Evolutionary conservation across 371 early-diverging fungal genomes (phyloP).

Genomic region (Batkoa obscura): DNA sequence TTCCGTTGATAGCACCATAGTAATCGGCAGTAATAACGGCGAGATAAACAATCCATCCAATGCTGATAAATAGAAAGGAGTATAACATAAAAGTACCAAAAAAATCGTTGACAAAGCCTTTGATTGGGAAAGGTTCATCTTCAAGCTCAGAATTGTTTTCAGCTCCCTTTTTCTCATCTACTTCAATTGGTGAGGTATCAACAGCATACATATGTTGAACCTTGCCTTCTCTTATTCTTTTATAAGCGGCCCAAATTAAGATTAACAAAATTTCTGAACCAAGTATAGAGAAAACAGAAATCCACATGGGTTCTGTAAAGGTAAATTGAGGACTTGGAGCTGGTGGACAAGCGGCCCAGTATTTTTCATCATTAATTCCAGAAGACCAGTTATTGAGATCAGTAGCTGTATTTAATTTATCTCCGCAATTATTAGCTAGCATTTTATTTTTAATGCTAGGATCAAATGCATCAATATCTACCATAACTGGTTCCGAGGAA

Average conservation of each 20-base stretch:
- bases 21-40: slow-evolving; percentile 45
- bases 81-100: slow-evolving; percentile 32
- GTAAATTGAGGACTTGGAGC: slow-evolving; percentile 21
- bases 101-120: slow-evolving; percentile 36
- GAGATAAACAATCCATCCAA: slow-evolving; percentile 44
- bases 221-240: slow-evolving; percentile 9
- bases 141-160: slow-evolving; percentile 4
- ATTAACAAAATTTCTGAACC: slow-evolving; percentile 16
- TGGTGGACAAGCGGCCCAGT: slow-evolving; percentile 18
- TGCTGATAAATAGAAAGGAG: slow-evolving; percentile 26
- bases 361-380: slow-evolving; percentile 10
- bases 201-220: background rate
- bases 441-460: slow-evolving; percentile 9
- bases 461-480: background rate
- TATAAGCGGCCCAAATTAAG: slow-evolving; percentile 26
- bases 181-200: background rate
- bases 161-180: background rate
- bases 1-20: slow-evolving; percentile 27
- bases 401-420: slow-evolving; percentile 11
- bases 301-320: slow-evolving; percentile 34
- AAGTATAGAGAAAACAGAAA: slow-evolving; percentile 26
- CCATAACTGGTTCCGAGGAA: background rate
- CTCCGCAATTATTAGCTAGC: slow-evolving; percentile 21
- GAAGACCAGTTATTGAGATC: slow-evolving; percentile 12
- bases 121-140: slow-evolving; percentile 18